Percentiles rank a stretch among this genome's conserved stretches.
These are phyloP conservation scores for Tuber brumale DNA, from an alignment of 495 filamentous ascomycete species.

Conservation along the genomic window DNA sequence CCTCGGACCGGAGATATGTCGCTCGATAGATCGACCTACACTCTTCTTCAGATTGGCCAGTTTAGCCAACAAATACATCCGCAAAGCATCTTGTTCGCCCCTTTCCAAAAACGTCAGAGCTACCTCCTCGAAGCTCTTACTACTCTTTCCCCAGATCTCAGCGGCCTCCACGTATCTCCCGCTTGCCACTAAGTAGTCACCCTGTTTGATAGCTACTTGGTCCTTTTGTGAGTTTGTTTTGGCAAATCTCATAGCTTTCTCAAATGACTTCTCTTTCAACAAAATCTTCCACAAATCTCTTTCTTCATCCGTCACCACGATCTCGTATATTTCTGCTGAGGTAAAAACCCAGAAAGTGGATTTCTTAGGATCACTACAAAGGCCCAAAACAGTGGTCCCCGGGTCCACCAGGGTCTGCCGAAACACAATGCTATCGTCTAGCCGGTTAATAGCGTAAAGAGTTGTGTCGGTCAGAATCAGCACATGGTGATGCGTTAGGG, in stretches of 20 bases:
- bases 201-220: slow-evolving; percentile 78
- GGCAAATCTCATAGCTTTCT: slow-evolving; percentile 77
- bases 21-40: slow-evolving; percentile 16
- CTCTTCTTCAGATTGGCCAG: slow-evolving; percentile 74
- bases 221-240: slow-evolving; percentile 68
- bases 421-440: slow-evolving; percentile 76
- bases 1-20: slow-evolving; percentile 1
- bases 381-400: slow-evolving; percentile 67
- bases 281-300: slow-evolving; percentile 92
- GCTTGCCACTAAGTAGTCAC: slow-evolving; percentile 75
- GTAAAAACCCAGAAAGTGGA: slow-evolving; percentile 98
- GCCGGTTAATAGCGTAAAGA: slow-evolving; percentile 73
- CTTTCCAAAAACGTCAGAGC: slow-evolving; percentile 83
- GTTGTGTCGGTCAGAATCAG: slow-evolving; percentile 74
- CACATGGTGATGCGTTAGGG: slow-evolving; percentile 87
- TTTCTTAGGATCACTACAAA: slow-evolving; percentile 82
- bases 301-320: slow-evolving; percentile 82
- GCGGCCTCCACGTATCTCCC: slow-evolving; percentile 80
- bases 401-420: slow-evolving; percentile 79
- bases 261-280: slow-evolving; percentile 75
- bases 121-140: slow-evolving; percentile 93
- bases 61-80: slow-evolving; percentile 84
- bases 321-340: slow-evolving; percentile 79
- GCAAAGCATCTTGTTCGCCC: slow-evolving; percentile 80
- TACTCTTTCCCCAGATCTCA: slow-evolving; percentile 84